Percentiles rank a stretch among this genome's conserved stretches.
These are phyloP conservation scores for Lachancea lanzarotensis DNA, from an alignment of 805 yeast species.

Conservation along the genomic window DNA sequence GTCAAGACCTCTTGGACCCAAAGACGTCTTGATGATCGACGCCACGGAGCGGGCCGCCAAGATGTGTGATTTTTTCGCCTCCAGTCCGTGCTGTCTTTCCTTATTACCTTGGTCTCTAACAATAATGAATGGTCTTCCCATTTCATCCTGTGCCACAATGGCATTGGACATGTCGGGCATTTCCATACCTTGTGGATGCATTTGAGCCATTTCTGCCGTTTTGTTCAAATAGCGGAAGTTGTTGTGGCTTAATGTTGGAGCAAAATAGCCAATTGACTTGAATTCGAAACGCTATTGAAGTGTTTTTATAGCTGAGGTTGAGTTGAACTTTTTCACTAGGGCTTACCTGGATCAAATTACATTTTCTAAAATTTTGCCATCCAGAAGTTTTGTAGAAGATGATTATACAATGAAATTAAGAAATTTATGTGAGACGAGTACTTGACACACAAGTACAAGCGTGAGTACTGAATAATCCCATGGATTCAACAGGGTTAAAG, in stretches of 20 bases:
- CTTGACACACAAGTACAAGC: background rate
- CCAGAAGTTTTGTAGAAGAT: background rate
- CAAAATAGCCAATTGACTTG: background rate
- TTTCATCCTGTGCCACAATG: conserved; percentile 97
- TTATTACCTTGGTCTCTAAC: conserved; percentile 77
- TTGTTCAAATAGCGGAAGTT: background rate
- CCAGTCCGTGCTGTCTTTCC: conserved; percentile 64
- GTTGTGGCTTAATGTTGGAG: too few relatives aligned
- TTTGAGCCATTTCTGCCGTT: conserved; percentile 22
- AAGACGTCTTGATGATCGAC: conserved; percentile 80
- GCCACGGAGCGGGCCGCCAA: conserved; percentile 94
- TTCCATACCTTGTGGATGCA: conserved; percentile 33
- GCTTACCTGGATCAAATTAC: background rate
- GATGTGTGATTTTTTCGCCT: conserved; percentile 81
- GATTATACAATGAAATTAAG: too few relatives aligned
- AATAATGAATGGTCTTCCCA: conserved; percentile 97
- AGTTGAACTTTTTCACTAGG: background rate
- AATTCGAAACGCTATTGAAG: too few relatives aligned
- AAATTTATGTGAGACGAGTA: background rate
- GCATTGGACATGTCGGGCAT: conserved; percentile 96
- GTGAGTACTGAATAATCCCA: too few relatives aligned
- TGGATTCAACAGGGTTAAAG: too few relatives aligned
- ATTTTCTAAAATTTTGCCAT: conserved; percentile 1
- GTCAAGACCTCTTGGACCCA: conserved; percentile 98
- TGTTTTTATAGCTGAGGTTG: background rate